Conservation (phyloP, 2,329 filamentous ascomycete species). For the Aspergillus ochraceoroseus region DNA sequence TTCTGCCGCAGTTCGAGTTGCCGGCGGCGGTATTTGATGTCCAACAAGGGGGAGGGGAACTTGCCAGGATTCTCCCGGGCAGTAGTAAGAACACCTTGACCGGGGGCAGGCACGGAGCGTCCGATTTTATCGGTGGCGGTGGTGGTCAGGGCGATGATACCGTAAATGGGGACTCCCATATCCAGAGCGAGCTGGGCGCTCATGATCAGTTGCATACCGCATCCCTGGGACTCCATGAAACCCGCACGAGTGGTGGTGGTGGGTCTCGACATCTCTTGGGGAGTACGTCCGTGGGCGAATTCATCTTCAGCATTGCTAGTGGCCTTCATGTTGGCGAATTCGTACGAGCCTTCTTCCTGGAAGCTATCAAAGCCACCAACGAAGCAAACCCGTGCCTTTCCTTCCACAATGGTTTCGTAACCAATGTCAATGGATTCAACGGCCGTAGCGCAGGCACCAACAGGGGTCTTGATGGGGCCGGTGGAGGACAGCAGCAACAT, state of each 20-base stretch:
- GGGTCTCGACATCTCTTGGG: constrained; percentile 94
- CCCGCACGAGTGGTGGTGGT: constrained; percentile 95
- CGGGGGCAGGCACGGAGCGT: constrained; percentile 90
- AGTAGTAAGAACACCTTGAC: constrained; percentile 92
- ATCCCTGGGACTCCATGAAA: constrained; percentile 99
- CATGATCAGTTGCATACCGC: constrained; percentile 98
- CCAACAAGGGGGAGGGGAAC: constrained; percentile 90
- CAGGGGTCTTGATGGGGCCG: constrained; percentile 96
- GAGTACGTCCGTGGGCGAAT: constrained; percentile 89
- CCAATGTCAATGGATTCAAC: constrained; percentile 97
- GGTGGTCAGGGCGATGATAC: constrained; percentile 85
- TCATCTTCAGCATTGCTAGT: constrained; percentile 98
- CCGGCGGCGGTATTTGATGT: constrained; percentile 94
- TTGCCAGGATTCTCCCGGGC: constrained; percentile 86
- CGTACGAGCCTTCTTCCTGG: constrained; percentile 97
- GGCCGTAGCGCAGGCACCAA: constrained; percentile 93
- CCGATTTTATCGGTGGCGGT: constrained; percentile 99
- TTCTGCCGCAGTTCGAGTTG: constrained; percentile 91
- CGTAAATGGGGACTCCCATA: constrained; percentile 98
- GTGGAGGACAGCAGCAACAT: constrained; percentile 97
- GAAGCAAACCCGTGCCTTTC: constrained; percentile 94
- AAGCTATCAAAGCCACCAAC: constrained; percentile 99
- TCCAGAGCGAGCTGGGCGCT: constrained; percentile 90
- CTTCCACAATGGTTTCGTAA: constrained; percentile 96
- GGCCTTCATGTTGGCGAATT: constrained; percentile 99